Evolutionary conservation across 805 yeast species (phyloP), one percentile per base, ranked within the genome.

Genomic region (Barnettozyma botsteinii): DNA sequence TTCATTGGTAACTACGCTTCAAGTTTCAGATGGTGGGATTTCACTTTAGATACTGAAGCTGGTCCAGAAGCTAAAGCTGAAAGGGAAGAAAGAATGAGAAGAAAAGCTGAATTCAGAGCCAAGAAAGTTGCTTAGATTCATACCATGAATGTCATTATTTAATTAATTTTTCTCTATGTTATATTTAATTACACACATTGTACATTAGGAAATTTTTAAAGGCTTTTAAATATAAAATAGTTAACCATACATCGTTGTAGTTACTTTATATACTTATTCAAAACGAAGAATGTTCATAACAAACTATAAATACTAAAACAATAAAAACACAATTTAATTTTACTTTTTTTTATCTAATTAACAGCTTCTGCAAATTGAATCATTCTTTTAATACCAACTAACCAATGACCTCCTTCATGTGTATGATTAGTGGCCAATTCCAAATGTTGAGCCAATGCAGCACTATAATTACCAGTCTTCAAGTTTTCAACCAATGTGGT

Each of bases 1-100:
- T 91, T 91, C 66, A 84, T 87, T 53, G 98, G 98, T 51, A 88
- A 89, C 65, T 91, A 87, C 62, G 93, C 97, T 22, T 84, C 95
- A 33, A 79, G 89, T 27, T 93, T 91, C 76, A 81, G 97, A 68
- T 85, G 95, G 86, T 88, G 95, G 94, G 98, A 91, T 67, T 84
- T 67, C 65, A 59, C 79, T 48, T 69, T 91, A 52, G 81, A 82
- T 61, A 89, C 98, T n/a, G 94, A 86, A 65, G 85, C 91, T 50
- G 95, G 95, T 45, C 80, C 81, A 36, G 78, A 78, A 55, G 94
- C 91, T 29, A 84, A 81, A 62, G 70, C 72, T 20, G 75, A 73
- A 47, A 77, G 96, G 69, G 94, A 84, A 62, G 70, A 61, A 46
- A 75, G 73, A 59, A 73, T 74, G 77, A 76, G 52, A 48, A 41